Evolutionary conservation across 225 moss, liverwort and hornwort genomes (phyloP).

Genomic region (Pleurozium schreberi): DNA sequence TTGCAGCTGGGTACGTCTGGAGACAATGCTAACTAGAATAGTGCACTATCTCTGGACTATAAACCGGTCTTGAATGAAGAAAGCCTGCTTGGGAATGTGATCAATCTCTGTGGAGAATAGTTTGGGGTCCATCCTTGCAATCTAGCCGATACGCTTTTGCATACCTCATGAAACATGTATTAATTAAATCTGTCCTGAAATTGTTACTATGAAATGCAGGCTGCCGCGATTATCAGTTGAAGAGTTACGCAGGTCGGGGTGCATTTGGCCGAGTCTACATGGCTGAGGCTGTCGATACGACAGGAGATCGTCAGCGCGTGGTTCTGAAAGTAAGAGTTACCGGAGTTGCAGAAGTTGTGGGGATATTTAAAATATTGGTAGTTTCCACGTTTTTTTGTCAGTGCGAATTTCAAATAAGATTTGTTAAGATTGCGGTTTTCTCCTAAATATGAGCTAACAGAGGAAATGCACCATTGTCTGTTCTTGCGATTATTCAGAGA

Average conservation of each 20-base stretch:
- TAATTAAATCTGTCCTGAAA: not conserved
- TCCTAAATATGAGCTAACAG: not conserved
- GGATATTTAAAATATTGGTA: not conserved
- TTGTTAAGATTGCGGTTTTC: not conserved
- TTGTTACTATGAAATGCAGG: constrained; percentile 37
- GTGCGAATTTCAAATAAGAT: not conserved
- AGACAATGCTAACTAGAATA: constrained; percentile 31
- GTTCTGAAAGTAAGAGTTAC: constrained; percentile 61
- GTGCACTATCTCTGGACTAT: constrained; percentile 10
- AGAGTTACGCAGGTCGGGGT: constrained; percentile 67
- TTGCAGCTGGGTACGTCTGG: constrained; percentile 53
- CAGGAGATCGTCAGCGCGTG: constrained; percentile 31
- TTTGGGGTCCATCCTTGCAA: not conserved
- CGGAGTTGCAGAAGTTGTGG: not conserved
- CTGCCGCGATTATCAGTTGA: constrained; percentile 52
- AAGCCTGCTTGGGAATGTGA: not conserved
- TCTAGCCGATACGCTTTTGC: not conserved
- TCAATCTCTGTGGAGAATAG: not conserved
- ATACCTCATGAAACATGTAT: not conserved
- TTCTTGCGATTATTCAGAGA: not conserved
- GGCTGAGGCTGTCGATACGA: constrained; percentile 51
- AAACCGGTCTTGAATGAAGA: not conserved
- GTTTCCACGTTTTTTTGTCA: not conserved
- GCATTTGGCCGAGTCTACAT: constrained; percentile 87
- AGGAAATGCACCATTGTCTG: not conserved